Percentiles rank a stretch among this genome's conserved stretches.
phyloP scores from a whole-genome alignment of 2,329 filamentous ascomycete genomes.

The Hymenotorrendiella dingleyae region DNA sequence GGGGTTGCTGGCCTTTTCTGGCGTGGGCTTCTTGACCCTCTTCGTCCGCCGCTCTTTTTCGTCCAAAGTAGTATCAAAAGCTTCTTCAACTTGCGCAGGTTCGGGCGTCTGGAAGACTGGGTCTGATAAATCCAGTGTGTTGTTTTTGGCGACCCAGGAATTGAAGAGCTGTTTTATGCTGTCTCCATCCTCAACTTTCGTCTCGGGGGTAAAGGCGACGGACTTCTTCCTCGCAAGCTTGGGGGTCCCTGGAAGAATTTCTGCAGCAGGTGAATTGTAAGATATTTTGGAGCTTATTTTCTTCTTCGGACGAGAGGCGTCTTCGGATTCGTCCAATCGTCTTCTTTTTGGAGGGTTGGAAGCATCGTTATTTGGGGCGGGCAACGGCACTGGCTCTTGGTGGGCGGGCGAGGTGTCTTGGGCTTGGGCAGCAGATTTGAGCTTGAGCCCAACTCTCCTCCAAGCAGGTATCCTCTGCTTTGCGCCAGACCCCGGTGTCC shows the following conservation, averaged over 20 bases:
- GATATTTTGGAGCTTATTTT: slow-evolving; percentile 17
- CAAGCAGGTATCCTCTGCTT: slow-evolving; percentile 45
- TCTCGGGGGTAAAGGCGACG: slow-evolving; percentile 59
- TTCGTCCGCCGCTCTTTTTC: slow-evolving; percentile 27
- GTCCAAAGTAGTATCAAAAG: slow-evolving; percentile 22
- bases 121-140: slow-evolving; percentile 24
- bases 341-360: slow-evolving; percentile 23
- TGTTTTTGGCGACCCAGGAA: slow-evolving; percentile 39
- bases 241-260: slow-evolving; percentile 27
- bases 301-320: slow-evolving; percentile 24
- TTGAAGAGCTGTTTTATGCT: slow-evolving; percentile 46
- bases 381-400: too few species aligned
- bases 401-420: slow-evolving; percentile 14
- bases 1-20: slow-evolving; percentile 4
- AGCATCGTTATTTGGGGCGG: not conserved
- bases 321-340: slow-evolving; percentile 15
- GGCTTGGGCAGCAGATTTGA: slow-evolving; percentile 45
- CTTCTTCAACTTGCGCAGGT: slow-evolving; percentile 25
- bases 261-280: slow-evolving; percentile 8
- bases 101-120: slow-evolving; percentile 24
- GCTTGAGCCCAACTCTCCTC: slow-evolving; percentile 54
- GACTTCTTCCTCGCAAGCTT: slow-evolving; percentile 42
- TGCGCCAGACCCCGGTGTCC: too few species aligned
- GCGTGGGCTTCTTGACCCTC: slow-evolving; percentile 24
- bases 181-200: slow-evolving; percentile 51